Evolutionary conservation across 2,329 filamentous ascomycete genomes (phyloP), one percentile per base, ranked within the genome.

Genomic region (Fonsecaea pedrosoi): DNA sequence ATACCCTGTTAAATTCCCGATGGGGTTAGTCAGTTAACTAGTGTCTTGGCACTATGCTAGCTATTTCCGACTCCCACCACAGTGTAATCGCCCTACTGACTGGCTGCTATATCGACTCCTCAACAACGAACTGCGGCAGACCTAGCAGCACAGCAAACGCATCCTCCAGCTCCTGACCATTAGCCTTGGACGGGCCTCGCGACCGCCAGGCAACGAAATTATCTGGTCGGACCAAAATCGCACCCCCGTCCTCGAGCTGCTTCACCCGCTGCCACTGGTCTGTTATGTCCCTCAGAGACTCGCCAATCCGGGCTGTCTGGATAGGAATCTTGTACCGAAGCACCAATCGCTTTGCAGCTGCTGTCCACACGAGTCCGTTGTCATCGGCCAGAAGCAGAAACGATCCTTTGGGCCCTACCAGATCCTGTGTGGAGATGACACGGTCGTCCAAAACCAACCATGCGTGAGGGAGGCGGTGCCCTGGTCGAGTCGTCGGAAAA

Each of bases 191-290:
- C 34, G 54, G 30, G 8, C 34, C 34, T 9, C 25, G 25, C 10
- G 54, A 57, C 64, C 65, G 54, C 71, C 67, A 77, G 4, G 69
- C 70, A 42, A 75, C 70, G 42, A 76, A 75, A 12, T 72, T 72
- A 66, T 76, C 75, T 3, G 75, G 73, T 25, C 75, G 66, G 3
- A 75, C 72, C 7, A 76, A 69, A 1, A 75, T 65, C 18, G 71
- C 75, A 2, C 72, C 74, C 15, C 60, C 38, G 1, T 40, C 18
- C 12, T 55, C 45, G 2, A 73, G 62, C 7, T 66, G 69, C 6
- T 60, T 67, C 7, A 67, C 25, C 9, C 54, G 64, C 37, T 25
- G 13, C 70, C 71, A 74, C 45, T 50, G 32, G 3, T 60, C 66
- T 55, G 62, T 68, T 30, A 68, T 38, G 34, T 71, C 70, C 15